Conservation (phyloP, 148 eudicot species). For the Amaranthus cruentus region DNA sequence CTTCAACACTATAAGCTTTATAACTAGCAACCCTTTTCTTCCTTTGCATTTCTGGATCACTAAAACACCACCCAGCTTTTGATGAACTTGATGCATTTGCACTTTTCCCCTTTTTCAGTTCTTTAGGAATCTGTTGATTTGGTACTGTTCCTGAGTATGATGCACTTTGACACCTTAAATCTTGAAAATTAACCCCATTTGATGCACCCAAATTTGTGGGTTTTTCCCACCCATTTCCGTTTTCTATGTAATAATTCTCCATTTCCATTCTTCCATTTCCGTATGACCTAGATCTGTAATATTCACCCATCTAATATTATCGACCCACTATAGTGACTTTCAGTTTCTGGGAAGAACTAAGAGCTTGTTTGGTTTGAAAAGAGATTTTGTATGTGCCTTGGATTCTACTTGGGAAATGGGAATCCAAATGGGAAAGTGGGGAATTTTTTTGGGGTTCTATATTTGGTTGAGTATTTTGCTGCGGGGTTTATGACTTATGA, state of each 20-base stretch:
- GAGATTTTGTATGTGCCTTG: neutral
- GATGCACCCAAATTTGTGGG: neutral
- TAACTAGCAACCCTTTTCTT: slow-evolving; percentile 77
- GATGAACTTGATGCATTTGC: slow-evolving; percentile 33
- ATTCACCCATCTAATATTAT: slow-evolving; percentile 38
- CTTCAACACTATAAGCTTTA: slow-evolving; percentile 62
- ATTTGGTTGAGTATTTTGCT: neutral
- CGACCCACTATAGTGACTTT: neutral
- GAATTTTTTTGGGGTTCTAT: neutral
- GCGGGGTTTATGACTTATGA: slow-evolving; percentile 14
- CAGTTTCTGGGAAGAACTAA: neutral
- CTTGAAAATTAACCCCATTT: slow-evolving; percentile 27
- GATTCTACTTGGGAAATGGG: slow-evolving; percentile 12
- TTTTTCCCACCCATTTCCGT: slow-evolving; percentile 5
- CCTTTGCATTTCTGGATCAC: slow-evolving; percentile 71
- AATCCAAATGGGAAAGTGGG: slow-evolving; percentile 1
- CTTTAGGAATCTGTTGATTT: slow-evolving; percentile 25
- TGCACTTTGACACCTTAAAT: slow-evolving; percentile 58
- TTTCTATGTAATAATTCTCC: slow-evolving; percentile 26
- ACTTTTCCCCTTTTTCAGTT: slow-evolving; percentile 54
- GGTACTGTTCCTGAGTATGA: slow-evolving; percentile 25
- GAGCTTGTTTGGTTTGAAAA: neutral
- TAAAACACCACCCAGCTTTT: slow-evolving; percentile 46
- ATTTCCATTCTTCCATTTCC: slow-evolving; percentile 38
- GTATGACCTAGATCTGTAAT: slow-evolving; percentile 52